phyloP scores from a whole-genome alignment of 768 basidiomycete genomes.

The Rhodotorula diobovata region DNA sequence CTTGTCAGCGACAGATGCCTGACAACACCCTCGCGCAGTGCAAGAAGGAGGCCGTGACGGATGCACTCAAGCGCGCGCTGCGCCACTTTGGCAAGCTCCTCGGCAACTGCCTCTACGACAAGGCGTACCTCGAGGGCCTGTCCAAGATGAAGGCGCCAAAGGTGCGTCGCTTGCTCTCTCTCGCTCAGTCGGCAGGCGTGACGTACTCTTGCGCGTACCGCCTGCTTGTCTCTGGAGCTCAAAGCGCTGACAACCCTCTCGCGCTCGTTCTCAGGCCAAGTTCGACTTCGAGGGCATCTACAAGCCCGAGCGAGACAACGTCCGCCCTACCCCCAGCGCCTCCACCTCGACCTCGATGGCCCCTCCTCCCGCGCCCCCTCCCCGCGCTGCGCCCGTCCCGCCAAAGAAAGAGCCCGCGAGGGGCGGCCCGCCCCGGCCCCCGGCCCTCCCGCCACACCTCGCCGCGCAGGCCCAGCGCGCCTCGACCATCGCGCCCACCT shows the following conservation, averaged over 20 bases:
- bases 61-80: slow-evolving; percentile 83
- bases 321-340: not conserved
- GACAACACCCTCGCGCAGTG: slow-evolving; percentile 56
- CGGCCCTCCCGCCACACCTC: not conserved
- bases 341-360: not conserved
- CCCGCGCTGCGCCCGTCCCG: not conserved
- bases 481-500: not conserved
- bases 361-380: not conserved
- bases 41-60: slow-evolving; percentile 97
- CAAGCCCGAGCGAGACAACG: slow-evolving; percentile 18
- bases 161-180: slow-evolving; percentile 51
- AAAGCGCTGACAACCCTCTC: not conserved
- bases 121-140: slow-evolving; percentile 75
- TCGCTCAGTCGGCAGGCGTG: too few species aligned
- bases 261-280: slow-evolving; percentile 33
- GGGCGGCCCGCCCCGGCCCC: too few species aligned
- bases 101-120: slow-evolving; percentile 97
- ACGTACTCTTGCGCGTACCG: not conserved
- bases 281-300: slow-evolving; percentile 40
- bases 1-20: not conserved
- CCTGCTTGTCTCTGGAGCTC: not conserved
- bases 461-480: slow-evolving; percentile 5
- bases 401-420: not conserved
- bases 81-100: slow-evolving; percentile 89
- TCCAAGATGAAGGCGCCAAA: slow-evolving; percentile 78